Evolutionary conservation across 768 basidiomycete species (phyloP).

Genomic region (Naganishia vishniacii): DNA sequence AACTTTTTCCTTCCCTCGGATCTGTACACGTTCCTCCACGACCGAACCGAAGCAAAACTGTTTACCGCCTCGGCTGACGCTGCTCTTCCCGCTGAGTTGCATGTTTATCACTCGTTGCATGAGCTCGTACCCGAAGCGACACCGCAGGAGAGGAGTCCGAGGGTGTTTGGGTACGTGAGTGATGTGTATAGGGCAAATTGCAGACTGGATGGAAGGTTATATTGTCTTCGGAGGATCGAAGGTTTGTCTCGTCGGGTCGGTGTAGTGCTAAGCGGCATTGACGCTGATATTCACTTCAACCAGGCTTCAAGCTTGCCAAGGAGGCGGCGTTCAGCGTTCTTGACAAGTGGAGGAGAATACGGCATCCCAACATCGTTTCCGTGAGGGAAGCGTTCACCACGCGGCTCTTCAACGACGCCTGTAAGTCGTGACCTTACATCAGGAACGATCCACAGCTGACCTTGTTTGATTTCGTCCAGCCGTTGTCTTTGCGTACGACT

Average conservation of each 20-base stretch:
- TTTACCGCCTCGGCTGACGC: conserved; percentile 48
- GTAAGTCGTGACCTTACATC: conserved; percentile 53
- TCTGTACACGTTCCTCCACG: conserved; percentile 48
- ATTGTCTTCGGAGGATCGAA: conserved; percentile 77
- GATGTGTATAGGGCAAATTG: conserved; percentile 77
- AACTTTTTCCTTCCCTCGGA: conserved; percentile 80
- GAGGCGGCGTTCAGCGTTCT: conserved; percentile 75
- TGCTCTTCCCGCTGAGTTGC: conserved; percentile 74
- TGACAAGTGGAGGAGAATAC: conserved; percentile 76
- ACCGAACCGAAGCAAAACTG: conserved; percentile 44
- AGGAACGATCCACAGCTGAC: conserved; percentile 17
- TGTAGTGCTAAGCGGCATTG: neutral
- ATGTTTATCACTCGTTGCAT: conserved; percentile 81
- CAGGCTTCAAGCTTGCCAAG: conserved; percentile 77
- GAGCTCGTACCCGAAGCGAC: conserved; percentile 60
- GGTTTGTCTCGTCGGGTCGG: conserved; percentile 55
- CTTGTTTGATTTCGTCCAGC: conserved; percentile 53
- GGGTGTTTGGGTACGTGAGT: conserved; percentile 75
- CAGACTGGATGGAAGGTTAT: conserved; percentile 67
- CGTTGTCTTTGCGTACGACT: conserved; percentile 83
- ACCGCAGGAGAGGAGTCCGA: conserved; percentile 62
- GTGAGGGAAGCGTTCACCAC: conserved; percentile 94
- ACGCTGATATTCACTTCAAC: neutral
- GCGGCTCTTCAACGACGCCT: conserved; percentile 81
- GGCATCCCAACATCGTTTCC: conserved; percentile 76